Base-by-base conservation (phyloP, 768 basidiomycete species). In the Vararia minispora region DNA sequence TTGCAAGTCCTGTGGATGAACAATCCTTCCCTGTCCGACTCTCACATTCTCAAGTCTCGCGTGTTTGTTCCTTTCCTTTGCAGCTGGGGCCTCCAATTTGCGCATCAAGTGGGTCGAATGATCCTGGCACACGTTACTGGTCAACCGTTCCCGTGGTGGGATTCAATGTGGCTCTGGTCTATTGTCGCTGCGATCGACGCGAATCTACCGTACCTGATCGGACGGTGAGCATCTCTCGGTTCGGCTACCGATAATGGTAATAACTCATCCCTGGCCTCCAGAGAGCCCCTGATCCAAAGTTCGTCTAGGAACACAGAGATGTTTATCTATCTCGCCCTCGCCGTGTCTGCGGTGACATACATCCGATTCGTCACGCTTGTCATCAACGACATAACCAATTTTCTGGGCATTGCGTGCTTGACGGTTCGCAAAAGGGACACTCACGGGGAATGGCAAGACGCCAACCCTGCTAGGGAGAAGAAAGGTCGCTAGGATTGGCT, bases 341-440 rank as follows among this genome's bases (percentile, higher is more conserved):
- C 64, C 2, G 50, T 89, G 25, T 82, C 89, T 3, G 56, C 86
- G 40, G 44, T 77, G 51, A 69, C 72, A 28, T 94, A 88, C 50
- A 74, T 68, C 18, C 70, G 81, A 30, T 92, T 92, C 58, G 83
- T 80, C 50, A 68, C 73, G 21, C 63, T 81, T n/a, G 88, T 92
- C 39, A 89, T 92, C 50, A 60, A 58, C 43, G 83, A 91, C 47
- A 88, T 97, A 59, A 94, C 89, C 40, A 74, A 90, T 43, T 82
- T 81, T 59, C 71, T 94, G 44, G 94, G 94, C 10, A 89, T 95
- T 50, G 94, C 89, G 1, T 97, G 90, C 63, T 90, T 95, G 53
- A 89, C 85, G 12, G 90, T 95, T 31, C 68, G 79, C 39, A 91
- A 86, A 64, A 85, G 76, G 69, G 87, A 89, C 47, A 62, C 62